Evolutionary conservation across 768 basidiomycete genomes (phyloP).

Genomic region (Crepidotus variabilis): DNA sequence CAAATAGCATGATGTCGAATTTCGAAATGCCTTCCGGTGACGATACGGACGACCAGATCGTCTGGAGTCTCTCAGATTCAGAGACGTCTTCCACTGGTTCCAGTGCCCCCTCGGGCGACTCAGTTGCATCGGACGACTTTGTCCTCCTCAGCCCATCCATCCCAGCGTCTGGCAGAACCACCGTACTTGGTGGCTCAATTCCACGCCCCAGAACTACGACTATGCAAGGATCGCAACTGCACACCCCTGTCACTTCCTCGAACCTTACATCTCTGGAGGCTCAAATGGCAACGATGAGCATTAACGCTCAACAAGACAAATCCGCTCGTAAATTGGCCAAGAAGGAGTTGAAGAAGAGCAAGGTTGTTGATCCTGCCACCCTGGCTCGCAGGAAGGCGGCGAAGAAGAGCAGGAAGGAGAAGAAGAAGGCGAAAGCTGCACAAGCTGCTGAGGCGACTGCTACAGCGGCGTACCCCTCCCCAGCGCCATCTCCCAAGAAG

Average conservation of each 20-base stretch:
- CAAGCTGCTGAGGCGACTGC: slow-evolving; percentile 8
- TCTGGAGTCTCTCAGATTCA: slow-evolving; percentile 41
- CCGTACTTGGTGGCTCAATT: not conserved
- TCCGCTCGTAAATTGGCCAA: not conserved
- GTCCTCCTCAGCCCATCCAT: slow-evolving; percentile 35
- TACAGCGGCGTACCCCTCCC: slow-evolving; percentile 4
- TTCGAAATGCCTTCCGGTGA: slow-evolving; percentile 17
- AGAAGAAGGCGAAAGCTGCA: slow-evolving; percentile 16
- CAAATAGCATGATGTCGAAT: slow-evolving; percentile 18
- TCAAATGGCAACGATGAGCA: slow-evolving; percentile 10
- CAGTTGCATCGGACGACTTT: slow-evolving; percentile 44
- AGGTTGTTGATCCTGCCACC: not conserved
- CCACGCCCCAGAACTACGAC: not conserved
- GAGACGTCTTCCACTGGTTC: slow-evolving; percentile 21
- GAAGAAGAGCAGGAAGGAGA: slow-evolving; percentile 7
- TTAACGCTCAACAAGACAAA: not conserved
- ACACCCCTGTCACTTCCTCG: slow-evolving; percentile 9
- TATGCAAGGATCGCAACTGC: not conserved
- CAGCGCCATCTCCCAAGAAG: slow-evolving; percentile 8
- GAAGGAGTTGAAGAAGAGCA: slow-evolving; percentile 6
- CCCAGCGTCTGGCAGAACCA: not conserved
- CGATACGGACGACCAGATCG: slow-evolving; percentile 55
- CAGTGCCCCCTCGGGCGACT: slow-evolving; percentile 23
- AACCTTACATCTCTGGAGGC: slow-evolving; percentile 7
- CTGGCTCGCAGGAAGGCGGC: slow-evolving; percentile 3